Percentiles rank a stretch among this genome's conserved stretches.
Evolutionary conservation across 1,284 basidiomycete species (phyloP).

Genomic region (Ganoderma lucidum): DNA sequence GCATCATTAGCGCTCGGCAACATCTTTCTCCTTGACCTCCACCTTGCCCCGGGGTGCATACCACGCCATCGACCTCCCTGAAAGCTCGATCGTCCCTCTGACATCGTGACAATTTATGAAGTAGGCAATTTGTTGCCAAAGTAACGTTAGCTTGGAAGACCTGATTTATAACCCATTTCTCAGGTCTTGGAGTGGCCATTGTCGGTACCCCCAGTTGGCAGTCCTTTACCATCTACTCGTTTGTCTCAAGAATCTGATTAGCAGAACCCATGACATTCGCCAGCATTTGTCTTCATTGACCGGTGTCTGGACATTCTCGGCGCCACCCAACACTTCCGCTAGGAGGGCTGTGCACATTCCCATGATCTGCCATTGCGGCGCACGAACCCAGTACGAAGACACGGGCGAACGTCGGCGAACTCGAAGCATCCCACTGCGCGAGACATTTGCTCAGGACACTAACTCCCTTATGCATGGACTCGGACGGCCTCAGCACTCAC

Average conservation of each 20-base stretch:
- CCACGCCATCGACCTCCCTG: not conserved
- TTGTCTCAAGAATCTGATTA: not conserved
- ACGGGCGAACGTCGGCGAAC: not conserved
- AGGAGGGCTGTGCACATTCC: constrained; percentile 5
- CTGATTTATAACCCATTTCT: not conserved
- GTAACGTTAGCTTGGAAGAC: not conserved
- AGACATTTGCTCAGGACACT: not conserved
- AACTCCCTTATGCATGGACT: constrained; percentile 14
- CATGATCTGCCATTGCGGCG: not conserved
- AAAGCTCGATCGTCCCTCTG: not conserved
- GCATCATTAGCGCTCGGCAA: not conserved
- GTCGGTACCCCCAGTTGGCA: not conserved
- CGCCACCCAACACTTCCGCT: not conserved
- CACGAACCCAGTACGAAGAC: not conserved
- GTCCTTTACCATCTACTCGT: not conserved
- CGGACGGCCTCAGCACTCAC: constrained; percentile 19
- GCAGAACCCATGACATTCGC: too few species aligned
- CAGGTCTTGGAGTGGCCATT: not conserved
- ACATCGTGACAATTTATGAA: not conserved
- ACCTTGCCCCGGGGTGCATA: not conserved
- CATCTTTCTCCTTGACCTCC: not conserved
- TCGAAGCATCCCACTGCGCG: not conserved
- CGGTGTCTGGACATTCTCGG: not conserved
- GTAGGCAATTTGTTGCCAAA: not conserved
- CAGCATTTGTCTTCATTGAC: not conserved